A percentile compares a stretch with the other conserved stretches of the same genome.
phyloP scores from a whole-genome alignment of 2,329 filamentous ascomycete species.

The Aspergillus sp. region DNA sequence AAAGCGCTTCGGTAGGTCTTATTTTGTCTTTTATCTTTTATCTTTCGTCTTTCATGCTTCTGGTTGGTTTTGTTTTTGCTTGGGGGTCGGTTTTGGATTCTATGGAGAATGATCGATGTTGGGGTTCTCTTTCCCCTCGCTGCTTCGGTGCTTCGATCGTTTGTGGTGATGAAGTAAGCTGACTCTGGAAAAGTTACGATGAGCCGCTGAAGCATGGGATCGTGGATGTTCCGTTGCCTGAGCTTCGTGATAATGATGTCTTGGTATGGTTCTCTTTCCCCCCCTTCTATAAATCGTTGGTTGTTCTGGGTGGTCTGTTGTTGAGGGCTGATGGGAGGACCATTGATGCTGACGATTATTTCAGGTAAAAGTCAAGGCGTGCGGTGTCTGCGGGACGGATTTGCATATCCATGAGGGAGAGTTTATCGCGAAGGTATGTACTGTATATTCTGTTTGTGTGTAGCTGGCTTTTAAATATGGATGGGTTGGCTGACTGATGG shows the following conservation, averaged over 20 bases:
- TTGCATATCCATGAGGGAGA: conserved; percentile 62
- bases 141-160: too few species aligned
- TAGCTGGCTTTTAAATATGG: not conserved
- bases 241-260: conserved; percentile 59
- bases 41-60: not conserved
- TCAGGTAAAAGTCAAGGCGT: conserved; percentile 65
- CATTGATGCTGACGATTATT: not conserved
- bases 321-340: too few species aligned
- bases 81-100: not conserved
- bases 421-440: conserved; percentile 56
- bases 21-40: not conserved
- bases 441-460: not conserved
- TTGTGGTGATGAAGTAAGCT: not conserved
- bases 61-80: not conserved
- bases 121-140: too few species aligned
- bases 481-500: not conserved
- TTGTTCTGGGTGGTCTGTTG: too few species aligned
- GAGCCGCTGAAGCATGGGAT: conserved; percentile 62
- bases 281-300: too few species aligned
- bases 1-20: conserved; percentile 60
- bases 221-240: conserved; percentile 62
- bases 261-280: conserved; percentile 39
- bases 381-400: conserved; percentile 62
- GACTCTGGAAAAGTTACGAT: conserved; percentile 47
- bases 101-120: too few species aligned